A percentile compares a stretch with the other conserved stretches of the same genome.
Evolutionary conservation across 2,329 filamentous ascomycete species (phyloP).

Genomic region (Eutypa lata): DNA sequence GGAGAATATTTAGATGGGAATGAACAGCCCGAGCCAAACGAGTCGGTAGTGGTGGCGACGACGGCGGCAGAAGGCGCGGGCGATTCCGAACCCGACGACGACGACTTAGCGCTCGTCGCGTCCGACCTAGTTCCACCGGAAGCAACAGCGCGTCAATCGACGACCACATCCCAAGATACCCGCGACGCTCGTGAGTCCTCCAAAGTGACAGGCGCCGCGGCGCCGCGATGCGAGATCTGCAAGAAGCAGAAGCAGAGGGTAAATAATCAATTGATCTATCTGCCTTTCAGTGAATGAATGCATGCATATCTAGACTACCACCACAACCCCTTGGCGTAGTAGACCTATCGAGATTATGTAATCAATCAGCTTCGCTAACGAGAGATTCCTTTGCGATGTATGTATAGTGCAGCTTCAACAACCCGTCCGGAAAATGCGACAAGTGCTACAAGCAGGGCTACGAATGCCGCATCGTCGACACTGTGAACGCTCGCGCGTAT

Average conservation of each 20-base stretch:
- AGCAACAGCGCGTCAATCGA: not conserved
- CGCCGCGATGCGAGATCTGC: slow-evolving; percentile 1
- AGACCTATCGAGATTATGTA: too few relatives aligned
- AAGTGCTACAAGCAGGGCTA: slow-evolving; percentile 2
- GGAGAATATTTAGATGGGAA: too few relatives aligned
- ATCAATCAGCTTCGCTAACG: not conserved
- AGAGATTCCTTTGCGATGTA: not conserved
- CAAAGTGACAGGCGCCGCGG: not conserved
- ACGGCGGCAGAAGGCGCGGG: not conserved
- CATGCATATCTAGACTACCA: too few relatives aligned
- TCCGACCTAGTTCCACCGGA: not conserved
- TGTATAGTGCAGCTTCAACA: not conserved
- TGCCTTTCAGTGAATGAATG: too few relatives aligned
- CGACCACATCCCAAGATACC: not conserved
- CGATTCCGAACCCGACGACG: not conserved
- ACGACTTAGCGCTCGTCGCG: not conserved
- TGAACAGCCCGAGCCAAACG: too few relatives aligned
- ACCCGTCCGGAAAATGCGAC: slow-evolving; percentile 1
- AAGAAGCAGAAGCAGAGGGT: slow-evolving; percentile 1
- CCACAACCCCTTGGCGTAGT: not conserved
- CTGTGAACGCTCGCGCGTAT: not conserved
- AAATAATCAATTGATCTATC: not conserved
- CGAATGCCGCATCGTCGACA: slow-evolving; percentile 1
- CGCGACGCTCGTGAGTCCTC: not conserved
- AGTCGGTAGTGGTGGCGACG: too few relatives aligned